Evolutionary conservation across 139 green algal species (phyloP).

Genomic region (Chlamydomonas incerta): DNA sequence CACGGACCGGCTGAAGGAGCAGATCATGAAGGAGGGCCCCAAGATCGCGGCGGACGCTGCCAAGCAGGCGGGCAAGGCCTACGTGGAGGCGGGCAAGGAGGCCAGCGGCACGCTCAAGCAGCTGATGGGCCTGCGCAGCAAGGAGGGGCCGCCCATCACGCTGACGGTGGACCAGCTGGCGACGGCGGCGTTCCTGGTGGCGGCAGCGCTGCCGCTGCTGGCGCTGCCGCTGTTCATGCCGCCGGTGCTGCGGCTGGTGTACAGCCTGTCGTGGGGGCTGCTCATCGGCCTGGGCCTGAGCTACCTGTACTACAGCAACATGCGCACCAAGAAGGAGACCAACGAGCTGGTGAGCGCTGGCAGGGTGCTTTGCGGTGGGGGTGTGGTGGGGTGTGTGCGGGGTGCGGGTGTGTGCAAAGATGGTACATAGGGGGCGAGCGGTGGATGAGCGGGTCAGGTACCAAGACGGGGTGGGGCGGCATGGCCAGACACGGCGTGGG

Average conservation of each 20-base stretch:
- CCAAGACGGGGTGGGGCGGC: too few relatives aligned
- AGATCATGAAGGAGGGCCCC: too few relatives aligned
- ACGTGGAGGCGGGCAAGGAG: constrained; percentile 21
- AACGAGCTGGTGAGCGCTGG: constrained; percentile 58
- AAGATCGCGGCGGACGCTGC: constrained; percentile 10
- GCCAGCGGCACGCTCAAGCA: neutral
- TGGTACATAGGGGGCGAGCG: too few relatives aligned
- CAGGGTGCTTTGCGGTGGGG: neutral
- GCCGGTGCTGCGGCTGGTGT: constrained; percentile 9
- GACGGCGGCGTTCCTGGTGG: neutral
- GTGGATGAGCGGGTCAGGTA: too few relatives aligned
- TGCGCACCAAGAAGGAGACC: constrained; percentile 51
- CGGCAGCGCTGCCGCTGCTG: constrained; percentile 24
- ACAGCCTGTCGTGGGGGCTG: constrained; percentile 46
- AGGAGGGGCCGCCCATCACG: constrained; percentile 34
- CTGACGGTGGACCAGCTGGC: constrained; percentile 44
- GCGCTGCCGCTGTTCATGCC: constrained; percentile 45
- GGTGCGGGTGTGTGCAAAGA: too few relatives aligned
- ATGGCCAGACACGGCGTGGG: too few relatives aligned
- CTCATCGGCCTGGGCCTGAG: constrained; percentile 42
- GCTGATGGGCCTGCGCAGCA: neutral
- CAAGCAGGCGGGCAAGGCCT: constrained; percentile 2
- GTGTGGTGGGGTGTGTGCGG: neutral
- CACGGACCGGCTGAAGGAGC: neutral
- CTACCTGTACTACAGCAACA: constrained; percentile 63